A percentile compares a stretch with the other conserved stretches of the same genome.
Conservation (phyloP, 805 yeast species). For the Maudiozyma barnettii region DNA sequence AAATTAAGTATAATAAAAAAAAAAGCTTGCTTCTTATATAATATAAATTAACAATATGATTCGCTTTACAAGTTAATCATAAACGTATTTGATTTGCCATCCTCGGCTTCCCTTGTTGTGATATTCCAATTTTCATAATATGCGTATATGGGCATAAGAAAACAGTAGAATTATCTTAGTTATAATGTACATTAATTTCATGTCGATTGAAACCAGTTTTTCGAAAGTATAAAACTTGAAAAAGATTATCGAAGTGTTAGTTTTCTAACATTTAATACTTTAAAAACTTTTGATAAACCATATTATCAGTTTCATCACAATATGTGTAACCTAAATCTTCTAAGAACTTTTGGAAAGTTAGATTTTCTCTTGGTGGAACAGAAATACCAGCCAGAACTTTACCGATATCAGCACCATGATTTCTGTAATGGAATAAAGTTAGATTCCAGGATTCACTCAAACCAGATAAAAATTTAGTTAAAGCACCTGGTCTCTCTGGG, state of each 20-base stretch:
- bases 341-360: slow-evolving; percentile 59
- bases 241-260: too few species aligned
- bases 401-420: slow-evolving; percentile 92
- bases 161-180: background rate
- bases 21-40: background rate
- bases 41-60: too few species aligned
- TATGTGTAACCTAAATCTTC: slow-evolving; percentile 64
- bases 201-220: background rate
- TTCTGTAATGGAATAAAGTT: slow-evolving; percentile 91
- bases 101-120: background rate
- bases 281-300: slow-evolving; percentile 76
- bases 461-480: slow-evolving; percentile 64
- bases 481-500: slow-evolving; percentile 96
- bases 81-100: background rate
- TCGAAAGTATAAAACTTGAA: too few species aligned
- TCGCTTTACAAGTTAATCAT: background rate
- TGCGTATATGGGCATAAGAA: background rate
- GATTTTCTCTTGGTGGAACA: slow-evolving; percentile 63
- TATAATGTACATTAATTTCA: background rate
- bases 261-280: slow-evolving; percentile 20
- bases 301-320: slow-evolving; percentile 73
- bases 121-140: background rate
- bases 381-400: slow-evolving; percentile 84
- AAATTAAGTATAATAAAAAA: background rate
- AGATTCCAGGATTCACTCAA: slow-evolving; percentile 80